These are phyloP conservation scores for Paecilomyces sp. DNA, from an alignment of 2,329 filamentous ascomycete genomes.

Conservation along the genomic window DNA sequence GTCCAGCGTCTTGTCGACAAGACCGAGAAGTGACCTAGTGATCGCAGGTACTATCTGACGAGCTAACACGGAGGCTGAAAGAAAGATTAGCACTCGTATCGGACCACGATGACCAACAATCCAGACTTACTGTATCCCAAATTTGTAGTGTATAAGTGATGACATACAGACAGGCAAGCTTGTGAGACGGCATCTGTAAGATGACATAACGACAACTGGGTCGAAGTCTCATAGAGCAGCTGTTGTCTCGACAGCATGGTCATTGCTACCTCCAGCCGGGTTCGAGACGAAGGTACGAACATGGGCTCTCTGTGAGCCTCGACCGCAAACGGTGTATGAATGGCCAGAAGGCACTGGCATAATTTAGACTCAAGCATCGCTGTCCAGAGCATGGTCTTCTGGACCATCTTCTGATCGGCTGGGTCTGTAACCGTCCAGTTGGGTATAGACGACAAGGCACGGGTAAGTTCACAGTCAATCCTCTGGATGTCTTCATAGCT, in stretches of 20 bases:
- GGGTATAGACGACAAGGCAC: slow-evolving; percentile 26
- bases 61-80: slow-evolving; percentile 9
- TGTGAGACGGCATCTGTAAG: slow-evolving; percentile 31
- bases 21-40: slow-evolving; percentile 24
- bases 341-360: slow-evolving; percentile 28
- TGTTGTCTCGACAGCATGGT: slow-evolving; percentile 31
- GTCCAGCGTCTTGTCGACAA: slow-evolving; percentile 23
- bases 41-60: slow-evolving; percentile 22
- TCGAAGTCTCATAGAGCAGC: slow-evolving; percentile 24
- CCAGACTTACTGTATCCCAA: slow-evolving; percentile 15
- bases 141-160: slow-evolving; percentile 23
- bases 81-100: slow-evolving; percentile 1
- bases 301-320: slow-evolving; percentile 23
- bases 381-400: slow-evolving; percentile 24
- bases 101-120: background rate
- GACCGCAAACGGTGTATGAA: slow-evolving; percentile 33
- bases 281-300: slow-evolving; percentile 27
- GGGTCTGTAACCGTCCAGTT: slow-evolving; percentile 17
- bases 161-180: slow-evolving; percentile 30
- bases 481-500: slow-evolving; percentile 33
- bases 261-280: slow-evolving; percentile 28
- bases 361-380: slow-evolving; percentile 28
- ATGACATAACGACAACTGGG: slow-evolving; percentile 23
- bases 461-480: slow-evolving; percentile 32
- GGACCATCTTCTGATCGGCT: slow-evolving; percentile 14